A percentile compares a stretch with the other conserved stretches of the same genome.
Conservation (phyloP, 192 early-diverging fungal species). For the Backusella psychrophila region DNA sequence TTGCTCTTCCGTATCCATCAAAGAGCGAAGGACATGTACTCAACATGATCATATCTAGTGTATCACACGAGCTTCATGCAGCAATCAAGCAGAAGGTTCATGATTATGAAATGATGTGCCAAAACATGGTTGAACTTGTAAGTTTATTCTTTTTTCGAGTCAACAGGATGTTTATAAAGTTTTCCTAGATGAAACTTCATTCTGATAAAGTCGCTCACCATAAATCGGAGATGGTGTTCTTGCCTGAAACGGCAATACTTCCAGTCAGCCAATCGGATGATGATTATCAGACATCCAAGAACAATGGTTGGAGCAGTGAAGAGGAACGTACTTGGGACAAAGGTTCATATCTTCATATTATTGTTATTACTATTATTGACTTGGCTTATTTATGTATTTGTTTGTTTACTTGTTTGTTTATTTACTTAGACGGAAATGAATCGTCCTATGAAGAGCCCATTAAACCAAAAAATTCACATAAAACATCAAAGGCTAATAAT, state of each 20-base stretch:
- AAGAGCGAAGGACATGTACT: constrained; percentile 8
- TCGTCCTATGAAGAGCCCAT: constrained; percentile 1
- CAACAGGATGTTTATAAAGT: not conserved
- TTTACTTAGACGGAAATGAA: constrained; percentile 1
- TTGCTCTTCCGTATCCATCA: constrained; percentile 3
- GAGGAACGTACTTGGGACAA: constrained; percentile 6
- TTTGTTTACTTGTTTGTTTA: not conserved
- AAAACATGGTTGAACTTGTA: constrained; percentile 18
- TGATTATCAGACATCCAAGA: constrained; percentile 1
- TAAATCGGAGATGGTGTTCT: constrained; percentile 6
- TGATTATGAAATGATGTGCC: constrained; percentile 8
- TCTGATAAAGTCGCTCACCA: constrained; percentile 10
- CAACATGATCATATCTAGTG: constrained; percentile 11
- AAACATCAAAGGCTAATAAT: constrained; percentile 6
- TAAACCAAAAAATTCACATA: not conserved
- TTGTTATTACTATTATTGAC: not conserved
- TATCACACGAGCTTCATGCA: not conserved
- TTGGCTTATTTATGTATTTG: not conserved
- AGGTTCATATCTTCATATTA: constrained; percentile 2
- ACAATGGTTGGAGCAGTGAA: constrained; percentile 8
- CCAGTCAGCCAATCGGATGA: constrained; percentile 10
- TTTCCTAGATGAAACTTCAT: constrained; percentile 18
- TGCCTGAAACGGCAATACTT: constrained; percentile 13
- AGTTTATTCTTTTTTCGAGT: not conserved
- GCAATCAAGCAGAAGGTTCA: constrained; percentile 9